Percentiles rank a stretch among this genome's conserved stretches.
These are phyloP conservation scores for Margaritispora aquatica DNA, from an alignment of 495 filamentous ascomycete genomes.

Conservation along the genomic window DNA sequence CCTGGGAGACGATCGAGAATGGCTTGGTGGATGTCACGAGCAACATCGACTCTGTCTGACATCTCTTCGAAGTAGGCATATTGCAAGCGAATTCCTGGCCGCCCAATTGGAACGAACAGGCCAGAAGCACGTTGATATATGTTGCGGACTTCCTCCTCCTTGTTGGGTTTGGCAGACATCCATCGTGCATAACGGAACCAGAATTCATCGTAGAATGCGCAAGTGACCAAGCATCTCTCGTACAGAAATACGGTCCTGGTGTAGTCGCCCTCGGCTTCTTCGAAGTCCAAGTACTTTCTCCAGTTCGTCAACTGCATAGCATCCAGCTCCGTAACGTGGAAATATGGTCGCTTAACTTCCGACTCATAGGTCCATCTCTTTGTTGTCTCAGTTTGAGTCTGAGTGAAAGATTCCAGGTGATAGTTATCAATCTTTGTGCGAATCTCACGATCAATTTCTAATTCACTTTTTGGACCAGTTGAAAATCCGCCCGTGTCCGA, in stretches of 20 bases:
- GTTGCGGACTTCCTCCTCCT: slow-evolving; percentile 81
- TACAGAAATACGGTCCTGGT: slow-evolving; percentile 75
- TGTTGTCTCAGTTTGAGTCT: slow-evolving; percentile 80
- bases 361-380: slow-evolving; percentile 95
- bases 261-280: slow-evolving; percentile 80
- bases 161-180: slow-evolving; percentile 83
- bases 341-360: slow-evolving; percentile 93
- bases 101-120: slow-evolving; percentile 77
- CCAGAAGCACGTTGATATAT: slow-evolving; percentile 86
- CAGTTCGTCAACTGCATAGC: slow-evolving; percentile 84
- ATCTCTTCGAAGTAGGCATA: slow-evolving; percentile 95
- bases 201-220: slow-evolving; percentile 93
- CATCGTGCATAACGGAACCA: slow-evolving; percentile 97
- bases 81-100: slow-evolving; percentile 75
- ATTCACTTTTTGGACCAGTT: slow-evolving; percentile 45
- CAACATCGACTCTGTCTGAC: slow-evolving; percentile 65
- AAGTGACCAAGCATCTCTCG: slow-evolving; percentile 87
- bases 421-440: slow-evolving; percentile 71
- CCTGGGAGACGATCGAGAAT: slow-evolving; percentile 62
- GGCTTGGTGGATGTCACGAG: slow-evolving; percentile 75
- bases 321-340: slow-evolving; percentile 91
- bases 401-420: slow-evolving; percentile 75
- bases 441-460: slow-evolving; percentile 81
- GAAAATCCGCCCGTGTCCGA: slow-evolving; percentile 42
- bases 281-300: slow-evolving; percentile 95